Evolutionary conservation across 208 protist genomes (phyloP), one percentile per base, ranked within the genome.

Genomic region (Wallacemonas collosoma): DNA sequence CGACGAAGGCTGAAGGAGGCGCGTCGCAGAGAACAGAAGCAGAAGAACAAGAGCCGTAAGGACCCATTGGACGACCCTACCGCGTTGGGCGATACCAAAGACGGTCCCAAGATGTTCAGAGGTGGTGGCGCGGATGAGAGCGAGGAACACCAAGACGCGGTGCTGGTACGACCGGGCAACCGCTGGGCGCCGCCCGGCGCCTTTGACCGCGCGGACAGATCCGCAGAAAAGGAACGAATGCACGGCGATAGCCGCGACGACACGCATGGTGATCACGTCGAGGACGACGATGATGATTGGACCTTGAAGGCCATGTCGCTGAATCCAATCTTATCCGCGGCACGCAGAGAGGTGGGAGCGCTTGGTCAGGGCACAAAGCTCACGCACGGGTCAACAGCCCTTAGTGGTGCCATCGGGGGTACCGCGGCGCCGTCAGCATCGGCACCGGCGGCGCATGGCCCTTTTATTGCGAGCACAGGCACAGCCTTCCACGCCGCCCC

Each of bases 141-240:
- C 26, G 26, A 26, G 26, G 26, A 51, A 38, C 17, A 14, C 15
- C 54, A 58, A 58, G 11, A 58, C n/a, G 53, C 53, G 12, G 36
- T 53, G 66, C 39, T 40, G 14, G 36, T 53, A 53, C 51, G 39
- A 3, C 15, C 43, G 2, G 64, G 48, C 1, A 7, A 12, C 8
- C 66, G 66, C 8, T 71, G 66, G 66, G 66, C 51, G 5, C 66
- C 66, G 39, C 66, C 66, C 40, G 66, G 66, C 39, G 9, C n/a
- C 11, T n/a, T 26, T 35, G 63, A 6, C 26, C 26, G 26, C 26
- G 26, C 26, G 0, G 26, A 26, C 26, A 26, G 26, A 0, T 26
- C 26, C 26, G 26, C 26, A 26, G 26, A 26, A 26, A 26, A 26
- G 26, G 26, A 26, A 26, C 26, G 26, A 26, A 26, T 26, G 26